A percentile compares a stretch with the other conserved stretches of the same genome.
Evolutionary conservation across 371 early-diverging fungal species (phyloP).

Genomic region (Mucor piriformis): DNA sequence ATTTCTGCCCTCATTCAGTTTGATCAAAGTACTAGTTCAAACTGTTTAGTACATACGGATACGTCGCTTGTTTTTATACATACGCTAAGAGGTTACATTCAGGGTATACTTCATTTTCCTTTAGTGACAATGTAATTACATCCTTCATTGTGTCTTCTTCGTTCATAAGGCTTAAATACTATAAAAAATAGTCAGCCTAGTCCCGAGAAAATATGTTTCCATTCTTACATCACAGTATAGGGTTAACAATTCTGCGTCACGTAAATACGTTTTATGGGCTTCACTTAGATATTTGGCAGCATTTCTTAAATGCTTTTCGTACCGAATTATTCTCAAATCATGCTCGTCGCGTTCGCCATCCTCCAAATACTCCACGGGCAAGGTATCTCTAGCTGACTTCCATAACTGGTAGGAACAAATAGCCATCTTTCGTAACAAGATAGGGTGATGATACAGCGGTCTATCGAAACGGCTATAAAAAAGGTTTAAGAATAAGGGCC

Average conservation of each 20-base stretch:
- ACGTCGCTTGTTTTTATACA: neutral
- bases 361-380: slow-evolving; percentile 5
- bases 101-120: neutral
- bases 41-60: neutral
- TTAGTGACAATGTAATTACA: neutral
- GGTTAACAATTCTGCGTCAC: slow-evolving; percentile 3
- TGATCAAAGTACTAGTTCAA: neutral
- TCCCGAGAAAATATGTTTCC: neutral
- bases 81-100: slow-evolving; percentile 9
- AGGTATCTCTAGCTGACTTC: neutral
- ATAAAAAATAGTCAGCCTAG: neutral
- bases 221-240: neutral
- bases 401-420: slow-evolving; percentile 11
- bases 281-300: neutral
- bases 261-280: neutral
- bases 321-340: neutral
- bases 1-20: neutral
- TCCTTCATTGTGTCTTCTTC: neutral
- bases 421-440: slow-evolving; percentile 12
- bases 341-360: slow-evolving; percentile 1
- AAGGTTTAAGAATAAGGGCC: neutral
- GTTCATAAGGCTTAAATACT: slow-evolving; percentile 3
- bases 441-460: slow-evolving; percentile 10
- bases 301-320: neutral
- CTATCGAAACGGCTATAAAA: slow-evolving; percentile 1